Conservation (phyloP, 2,329 filamentous ascomycete genomes). For the Fusarium falciforme region DNA sequence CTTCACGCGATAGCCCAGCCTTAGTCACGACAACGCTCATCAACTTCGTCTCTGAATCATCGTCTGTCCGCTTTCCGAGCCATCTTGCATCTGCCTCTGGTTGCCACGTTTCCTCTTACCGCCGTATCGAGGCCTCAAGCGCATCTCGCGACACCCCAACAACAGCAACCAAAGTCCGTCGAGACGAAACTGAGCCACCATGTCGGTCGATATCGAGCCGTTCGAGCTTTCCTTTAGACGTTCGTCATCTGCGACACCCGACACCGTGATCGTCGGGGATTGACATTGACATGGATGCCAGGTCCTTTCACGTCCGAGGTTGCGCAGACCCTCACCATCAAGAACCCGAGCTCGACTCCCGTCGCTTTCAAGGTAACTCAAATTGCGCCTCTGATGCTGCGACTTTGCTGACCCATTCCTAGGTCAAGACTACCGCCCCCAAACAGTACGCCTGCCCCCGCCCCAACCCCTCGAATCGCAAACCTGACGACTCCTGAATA, state of each 20-base stretch:
- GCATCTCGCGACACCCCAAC: conserved; percentile 39
- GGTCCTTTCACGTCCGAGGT: conserved; percentile 77
- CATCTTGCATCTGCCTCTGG: conserved; percentile 16
- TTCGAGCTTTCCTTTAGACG: conserved; percentile 92
- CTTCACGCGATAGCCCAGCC: conserved; percentile 23
- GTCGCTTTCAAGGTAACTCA: conserved; percentile 75
- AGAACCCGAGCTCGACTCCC: conserved; percentile 71
- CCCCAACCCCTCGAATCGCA: conserved; percentile 15
- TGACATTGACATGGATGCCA: conserved; percentile 48
- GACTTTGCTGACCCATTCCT: conserved; percentile 30
- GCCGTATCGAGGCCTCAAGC: conserved; percentile 12
- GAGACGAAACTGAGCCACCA: conserved; percentile 58
- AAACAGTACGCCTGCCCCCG: conserved; percentile 78
- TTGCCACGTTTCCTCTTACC: conserved; percentile 44
- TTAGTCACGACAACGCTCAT: conserved; percentile 10
- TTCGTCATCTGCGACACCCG: conserved; percentile 61
- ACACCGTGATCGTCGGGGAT: conserved; percentile 15
- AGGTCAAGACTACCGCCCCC: conserved; percentile 99
- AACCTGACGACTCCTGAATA: conserved; percentile 53
- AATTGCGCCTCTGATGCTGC: background rate
- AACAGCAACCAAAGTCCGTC: conserved; percentile 4
- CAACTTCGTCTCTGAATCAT: conserved; percentile 20
- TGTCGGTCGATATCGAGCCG: conserved; percentile 96
- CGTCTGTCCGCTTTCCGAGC: conserved; percentile 9
- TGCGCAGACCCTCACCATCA: conserved; percentile 72